Percentiles rank a stretch among this genome's conserved stretches.
Evolutionary conservation across 352 stramenopile genomes (phyloP).

Genomic region (Aphanomyces invadans): DNA sequence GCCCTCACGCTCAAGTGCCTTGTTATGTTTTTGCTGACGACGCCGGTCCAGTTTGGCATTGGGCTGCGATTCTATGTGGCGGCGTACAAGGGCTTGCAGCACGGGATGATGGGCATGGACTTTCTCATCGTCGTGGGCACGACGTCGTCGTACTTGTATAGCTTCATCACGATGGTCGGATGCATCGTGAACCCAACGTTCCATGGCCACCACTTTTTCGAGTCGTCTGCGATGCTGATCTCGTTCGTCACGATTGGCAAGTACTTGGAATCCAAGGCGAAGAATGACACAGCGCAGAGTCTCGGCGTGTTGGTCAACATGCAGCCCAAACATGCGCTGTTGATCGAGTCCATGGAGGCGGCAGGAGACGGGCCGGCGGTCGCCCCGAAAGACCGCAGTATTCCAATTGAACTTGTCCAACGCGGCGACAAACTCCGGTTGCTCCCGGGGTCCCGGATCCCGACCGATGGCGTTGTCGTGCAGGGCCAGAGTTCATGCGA

Average conservation of each 20-base stretch:
- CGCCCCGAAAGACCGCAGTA: constrained; percentile 39
- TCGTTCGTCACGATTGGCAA: constrained; percentile 84
- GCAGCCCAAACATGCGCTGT: constrained; percentile 66
- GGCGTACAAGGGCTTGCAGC: constrained; percentile 70
- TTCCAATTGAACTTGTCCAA: constrained; percentile 78
- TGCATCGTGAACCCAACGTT: constrained; percentile 52
- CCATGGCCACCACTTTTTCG: constrained; percentile 80
- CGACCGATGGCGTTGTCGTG: constrained; percentile 74
- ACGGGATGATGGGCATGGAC: constrained; percentile 86
- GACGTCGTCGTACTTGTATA: constrained; percentile 82
- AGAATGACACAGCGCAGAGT: constrained; percentile 73
- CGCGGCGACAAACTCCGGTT: constrained; percentile 67
- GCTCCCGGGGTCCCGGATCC: constrained; percentile 62
- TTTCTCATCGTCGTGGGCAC: constrained; percentile 81
- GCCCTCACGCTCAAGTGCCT: constrained; percentile 65
- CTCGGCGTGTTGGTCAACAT: constrained; percentile 64
- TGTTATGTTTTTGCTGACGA: constrained; percentile 77
- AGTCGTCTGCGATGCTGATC: constrained; percentile 78
- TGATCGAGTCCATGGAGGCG: constrained; percentile 37
- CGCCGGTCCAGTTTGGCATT: constrained; percentile 78
- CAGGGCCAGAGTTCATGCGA: constrained; percentile 26
- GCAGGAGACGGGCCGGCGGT: no score
- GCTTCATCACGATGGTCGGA: constrained; percentile 66
- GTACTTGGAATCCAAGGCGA: constrained; percentile 84
- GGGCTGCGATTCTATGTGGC: constrained; percentile 74